phyloP scores from a whole-genome alignment of 2,329 filamentous ascomycete species.

The Sporothrix pseudoabietina region DNA sequence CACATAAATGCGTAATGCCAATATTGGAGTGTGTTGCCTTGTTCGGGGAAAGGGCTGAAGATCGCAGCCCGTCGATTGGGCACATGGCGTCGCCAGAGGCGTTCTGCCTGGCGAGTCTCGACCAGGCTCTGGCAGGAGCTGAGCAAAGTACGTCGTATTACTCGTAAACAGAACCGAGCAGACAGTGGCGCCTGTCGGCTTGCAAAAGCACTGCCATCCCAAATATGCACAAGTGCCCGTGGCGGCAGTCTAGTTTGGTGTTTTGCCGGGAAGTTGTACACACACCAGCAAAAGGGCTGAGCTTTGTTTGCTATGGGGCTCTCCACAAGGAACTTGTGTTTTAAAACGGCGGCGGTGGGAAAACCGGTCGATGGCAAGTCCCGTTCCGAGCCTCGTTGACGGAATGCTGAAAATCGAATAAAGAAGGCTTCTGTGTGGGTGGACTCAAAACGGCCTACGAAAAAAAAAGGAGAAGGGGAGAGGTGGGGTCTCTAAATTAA shows the following conservation, averaged over 20 bases:
- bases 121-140: background rate
- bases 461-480: background rate
- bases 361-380: background rate
- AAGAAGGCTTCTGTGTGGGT: background rate
- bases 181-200: background rate
- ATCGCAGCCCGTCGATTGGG: background rate
- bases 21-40: background rate
- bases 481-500: background rate
- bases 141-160: too few relatives aligned
- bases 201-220: background rate
- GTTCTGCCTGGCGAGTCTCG: background rate
- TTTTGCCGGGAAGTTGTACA: background rate
- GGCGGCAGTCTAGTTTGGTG: constrained; percentile 1
- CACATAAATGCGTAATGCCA: background rate
- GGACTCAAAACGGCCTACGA: background rate
- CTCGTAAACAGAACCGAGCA: background rate
- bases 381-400: background rate
- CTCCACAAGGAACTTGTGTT: background rate
- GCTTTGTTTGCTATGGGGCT: background rate
- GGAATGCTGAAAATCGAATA: background rate
- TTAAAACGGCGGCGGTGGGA: background rate
- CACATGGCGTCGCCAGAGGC: background rate
- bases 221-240: background rate
- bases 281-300: background rate
- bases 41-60: constrained; percentile 1